A percentile compares a stretch with the other conserved stretches of the same genome.
Evolutionary conservation across 306 rosid species (phyloP).

Genomic region (Abrus precatorius): DNA sequence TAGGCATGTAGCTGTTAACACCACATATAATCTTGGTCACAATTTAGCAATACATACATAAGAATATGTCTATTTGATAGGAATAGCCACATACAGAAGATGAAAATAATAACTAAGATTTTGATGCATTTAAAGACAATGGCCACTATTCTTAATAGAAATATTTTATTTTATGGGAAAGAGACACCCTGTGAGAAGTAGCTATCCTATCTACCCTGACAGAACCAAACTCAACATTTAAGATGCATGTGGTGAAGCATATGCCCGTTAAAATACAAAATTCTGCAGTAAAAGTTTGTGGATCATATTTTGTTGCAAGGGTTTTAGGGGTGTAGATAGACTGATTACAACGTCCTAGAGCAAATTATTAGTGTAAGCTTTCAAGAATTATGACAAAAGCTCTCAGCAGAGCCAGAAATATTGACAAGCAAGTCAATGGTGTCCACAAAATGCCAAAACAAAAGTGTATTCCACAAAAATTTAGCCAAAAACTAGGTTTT

Average conservation of each 20-base stretch:
- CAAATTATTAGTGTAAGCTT: too few species aligned
- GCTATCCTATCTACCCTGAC: not conserved
- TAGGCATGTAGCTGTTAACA: not conserved
- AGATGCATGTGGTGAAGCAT: not conserved
- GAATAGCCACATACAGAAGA: not conserved
- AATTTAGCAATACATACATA: not conserved
- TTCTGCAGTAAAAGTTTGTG: not conserved
- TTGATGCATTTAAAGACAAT: constrained; percentile 3
- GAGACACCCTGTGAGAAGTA: not conserved
- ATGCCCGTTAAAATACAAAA: not conserved
- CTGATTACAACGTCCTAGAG: too few species aligned
- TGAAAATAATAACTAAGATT: constrained; percentile 5
- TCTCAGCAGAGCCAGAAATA: too few species aligned
- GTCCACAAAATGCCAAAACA: too few species aligned
- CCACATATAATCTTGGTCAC: not conserved
- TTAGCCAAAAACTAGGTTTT: too few species aligned
- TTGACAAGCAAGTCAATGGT: too few species aligned
- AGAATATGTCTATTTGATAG: constrained; percentile 1
- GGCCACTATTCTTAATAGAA: not conserved
- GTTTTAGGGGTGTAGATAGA: too few species aligned
- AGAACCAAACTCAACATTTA: not conserved
- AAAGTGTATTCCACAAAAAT: too few species aligned
- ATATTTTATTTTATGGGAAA: not conserved
- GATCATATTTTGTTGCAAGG: too few species aligned
- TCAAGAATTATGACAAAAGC: too few species aligned